Conservation (phyloP, 129 eudicot species). For the Pittosporum tobira region DNA sequence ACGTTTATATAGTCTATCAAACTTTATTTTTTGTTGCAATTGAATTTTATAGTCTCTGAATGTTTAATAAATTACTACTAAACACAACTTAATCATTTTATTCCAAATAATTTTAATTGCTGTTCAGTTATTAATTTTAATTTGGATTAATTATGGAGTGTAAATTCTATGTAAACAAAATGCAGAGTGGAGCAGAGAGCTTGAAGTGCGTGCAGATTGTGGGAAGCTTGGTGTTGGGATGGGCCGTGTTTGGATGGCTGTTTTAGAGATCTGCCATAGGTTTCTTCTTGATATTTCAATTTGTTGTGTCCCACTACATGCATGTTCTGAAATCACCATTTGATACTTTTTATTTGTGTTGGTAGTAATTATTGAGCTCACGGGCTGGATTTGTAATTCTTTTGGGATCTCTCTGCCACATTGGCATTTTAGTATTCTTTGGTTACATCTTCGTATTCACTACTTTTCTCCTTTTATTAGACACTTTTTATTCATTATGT, state of each 20-base stretch:
- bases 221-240: conserved; percentile 52
- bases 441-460: neutral
- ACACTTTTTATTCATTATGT: no score
- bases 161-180: neutral
- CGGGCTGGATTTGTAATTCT: neutral
- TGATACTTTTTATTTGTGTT: neutral
- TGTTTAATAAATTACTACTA: no score
- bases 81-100: no score
- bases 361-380: neutral
- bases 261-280: conserved; percentile 10
- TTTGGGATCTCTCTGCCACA: neutral
- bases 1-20: no score
- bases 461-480: neutral
- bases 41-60: no score
- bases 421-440: neutral
- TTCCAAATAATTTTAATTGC: neutral
- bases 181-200: conserved; percentile 80
- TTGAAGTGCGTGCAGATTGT: conserved; percentile 33
- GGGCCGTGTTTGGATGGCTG: conserved; percentile 43
- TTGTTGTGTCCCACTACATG: neutral
- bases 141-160: neutral
- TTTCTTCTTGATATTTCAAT: neutral
- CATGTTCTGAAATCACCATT: neutral
- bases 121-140: no score
- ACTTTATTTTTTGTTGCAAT: no score